Evolutionary conservation across 306 rosid genomes (phyloP).

Genomic region (Crotalaria pallida): DNA sequence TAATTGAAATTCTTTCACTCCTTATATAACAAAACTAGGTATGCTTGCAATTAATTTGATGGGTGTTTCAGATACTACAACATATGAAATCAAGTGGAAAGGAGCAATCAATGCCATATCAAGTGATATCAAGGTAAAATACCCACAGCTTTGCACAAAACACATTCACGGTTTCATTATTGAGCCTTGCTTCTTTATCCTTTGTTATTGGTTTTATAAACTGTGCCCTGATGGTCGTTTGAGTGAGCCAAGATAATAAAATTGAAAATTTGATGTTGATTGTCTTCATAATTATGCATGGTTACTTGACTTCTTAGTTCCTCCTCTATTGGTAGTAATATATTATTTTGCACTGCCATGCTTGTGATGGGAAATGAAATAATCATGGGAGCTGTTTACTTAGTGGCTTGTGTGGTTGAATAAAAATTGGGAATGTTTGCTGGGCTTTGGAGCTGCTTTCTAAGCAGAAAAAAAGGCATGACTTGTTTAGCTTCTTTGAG

Average conservation of each 20-base stretch:
- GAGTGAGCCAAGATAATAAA: not conserved
- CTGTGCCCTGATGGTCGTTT: not conserved
- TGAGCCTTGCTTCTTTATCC: not conserved
- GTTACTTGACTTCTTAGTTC: not conserved
- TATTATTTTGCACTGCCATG: not conserved
- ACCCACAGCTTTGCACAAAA: not conserved
- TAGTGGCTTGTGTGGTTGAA: not conserved
- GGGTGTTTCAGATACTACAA: slow-evolving; percentile 75
- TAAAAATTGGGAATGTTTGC: slow-evolving; percentile 1
- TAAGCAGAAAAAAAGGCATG: not conserved
- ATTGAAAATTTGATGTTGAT: not conserved
- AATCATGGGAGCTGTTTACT: not conserved
- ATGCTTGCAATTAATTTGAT: not conserved
- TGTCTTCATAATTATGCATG: slow-evolving; percentile 1
- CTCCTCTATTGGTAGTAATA: not conserved
- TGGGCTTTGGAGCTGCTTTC: not conserved
- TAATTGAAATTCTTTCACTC: not conserved
- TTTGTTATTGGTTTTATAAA: not conserved
- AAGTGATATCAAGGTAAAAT: slow-evolving; percentile 91
- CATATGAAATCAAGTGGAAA: slow-evolving; percentile 99
- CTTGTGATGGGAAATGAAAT: slow-evolving; percentile 7
- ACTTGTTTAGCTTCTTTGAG: not conserved
- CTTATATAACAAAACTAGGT: not conserved
- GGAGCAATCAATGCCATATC: slow-evolving; percentile 97
- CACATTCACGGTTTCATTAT: not conserved